Evolutionary conservation across 1,139 yeast species (phyloP), one percentile per base, ranked within the genome.

Genomic region (Scheffersomyces insectosa): DNA sequence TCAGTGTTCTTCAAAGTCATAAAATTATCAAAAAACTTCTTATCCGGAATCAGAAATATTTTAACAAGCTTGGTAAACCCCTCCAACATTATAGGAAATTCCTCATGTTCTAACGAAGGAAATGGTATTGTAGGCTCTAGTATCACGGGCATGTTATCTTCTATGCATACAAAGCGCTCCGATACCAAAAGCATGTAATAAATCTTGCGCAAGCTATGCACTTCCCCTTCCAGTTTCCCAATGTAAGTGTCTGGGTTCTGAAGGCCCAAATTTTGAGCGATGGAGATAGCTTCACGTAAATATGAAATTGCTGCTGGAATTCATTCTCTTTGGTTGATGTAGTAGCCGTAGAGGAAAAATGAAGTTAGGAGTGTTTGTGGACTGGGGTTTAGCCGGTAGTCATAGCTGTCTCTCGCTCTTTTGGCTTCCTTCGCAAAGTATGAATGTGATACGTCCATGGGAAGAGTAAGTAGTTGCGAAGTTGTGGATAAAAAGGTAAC

Each of bases 71-170:
- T 68, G 13, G 64, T 57, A 45, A 69, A 69, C 0, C 71, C 74
- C 9, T 58, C 51, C 25, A 69, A 55, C 16, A 66, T 51, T 2
- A 62, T 60, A 12, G 68, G 63, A 42, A 67, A 66, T 41, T 68
- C 72, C 41, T 70, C 76, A 42, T 69, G 69, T 38, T 59, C 65
- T 35, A 68, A 50, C 2, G 61, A 54, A 1, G 75, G 75, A 38
- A 60, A 62, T 1, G 69, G 68, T 13, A 70, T 60, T 11, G 64
- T 53, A 4, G 73, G 65, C 35, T 68, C 74, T 20, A 70, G 50
- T 31, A 71, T 56, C 7, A 68, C 68, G 2, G 75, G 75, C 27
- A 69, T 54, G 34, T 63, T 65, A 44, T 67, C 70, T 40, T 68
- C 74, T 32, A 70, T 65, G 42, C 70, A 64, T 55, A 61, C 60